These are phyloP conservation scores for Yamadazyma ubonensis DNA, from an alignment of 805 yeast genomes.

Conservation along the genomic window DNA sequence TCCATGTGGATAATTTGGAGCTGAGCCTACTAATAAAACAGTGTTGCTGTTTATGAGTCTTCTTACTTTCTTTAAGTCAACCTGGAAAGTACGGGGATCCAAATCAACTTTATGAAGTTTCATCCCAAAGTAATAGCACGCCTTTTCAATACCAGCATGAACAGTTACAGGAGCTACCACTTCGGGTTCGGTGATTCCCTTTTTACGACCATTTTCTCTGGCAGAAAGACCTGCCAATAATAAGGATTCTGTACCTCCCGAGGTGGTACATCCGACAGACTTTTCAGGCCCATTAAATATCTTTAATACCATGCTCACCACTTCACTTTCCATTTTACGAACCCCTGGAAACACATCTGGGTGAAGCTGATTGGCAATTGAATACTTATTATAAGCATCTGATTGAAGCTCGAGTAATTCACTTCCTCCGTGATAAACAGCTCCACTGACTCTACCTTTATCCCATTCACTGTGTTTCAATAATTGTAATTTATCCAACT, in stretches of 20 bases:
- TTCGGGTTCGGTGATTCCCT: conserved; percentile 71
- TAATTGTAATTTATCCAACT: conserved; percentile 48
- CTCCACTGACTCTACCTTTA: conserved; percentile 86
- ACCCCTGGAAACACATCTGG: conserved; percentile 98
- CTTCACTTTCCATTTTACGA: conserved; percentile 94
- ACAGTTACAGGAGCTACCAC: conserved; percentile 85
- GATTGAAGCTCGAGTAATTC: conserved; percentile 73
- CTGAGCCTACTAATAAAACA: conserved; percentile 83
- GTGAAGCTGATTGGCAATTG: conserved; percentile 91
- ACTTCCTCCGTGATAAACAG: conserved; percentile 94
- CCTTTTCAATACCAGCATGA: conserved; percentile 95
- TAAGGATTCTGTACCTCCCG: conserved; percentile 95
- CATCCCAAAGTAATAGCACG: conserved; percentile 87
- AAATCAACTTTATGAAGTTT: conserved; percentile 77
- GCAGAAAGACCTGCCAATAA: conserved; percentile 86
- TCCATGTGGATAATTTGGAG: conserved; percentile 97
- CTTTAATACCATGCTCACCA: conserved; percentile 83
- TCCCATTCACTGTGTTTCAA: conserved; percentile 79
- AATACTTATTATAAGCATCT: conserved; percentile 68
- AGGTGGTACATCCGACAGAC: conserved; percentile 72
- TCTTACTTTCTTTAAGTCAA: conserved; percentile 60
- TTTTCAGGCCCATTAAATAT: conserved; percentile 73
- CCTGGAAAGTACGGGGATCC: conserved; percentile 65
- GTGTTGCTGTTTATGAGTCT: conserved; percentile 75
- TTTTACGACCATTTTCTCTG: conserved; percentile 63